Evolutionary conservation across 371 early-diverging fungal species (phyloP), one percentile per base, ranked within the genome.

Genomic region (Mortierella sp.): DNA sequence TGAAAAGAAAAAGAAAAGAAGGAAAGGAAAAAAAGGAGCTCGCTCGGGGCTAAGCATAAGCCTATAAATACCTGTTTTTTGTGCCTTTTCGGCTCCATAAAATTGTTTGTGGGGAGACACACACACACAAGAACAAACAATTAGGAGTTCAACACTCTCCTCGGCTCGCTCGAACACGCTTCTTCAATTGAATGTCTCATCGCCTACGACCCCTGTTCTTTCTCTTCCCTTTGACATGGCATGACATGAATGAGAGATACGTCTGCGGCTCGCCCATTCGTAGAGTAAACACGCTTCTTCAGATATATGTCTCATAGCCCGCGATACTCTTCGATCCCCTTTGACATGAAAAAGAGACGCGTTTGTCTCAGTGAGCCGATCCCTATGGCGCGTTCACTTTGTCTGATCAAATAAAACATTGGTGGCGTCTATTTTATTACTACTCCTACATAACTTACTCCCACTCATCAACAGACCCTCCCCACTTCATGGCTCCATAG

Each of bases 401-500:
- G 40, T 19, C 9, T 45, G 14, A 16, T n/a, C 44, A 24, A 66
- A 39, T 37, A 4, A 39, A 31, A 0, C n/a, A 9, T 55, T 39
- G 44, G 70, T 52, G 39, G 34, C 14, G 19, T 55, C n/a, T 55
- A 13, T 41, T 24, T 55, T 55, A 11, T 66, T 26, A 34, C 52
- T 67, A 31, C 48, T 26, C 37, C 61, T 55, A 26, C 45, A 0
- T 29, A 3, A 3, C 34, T 45, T 39, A 79, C 41, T 77, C 82
- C 82, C 82, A 81, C n/a, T 81, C 82, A 61, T 81, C 82, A 24
- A 81, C 69, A 2, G 72, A 71, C 37, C 82, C 82, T 61, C 82
- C 82, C 82, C 77, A 81, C 45, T 81, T 81, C 82, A 81, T 81
- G 26, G 82, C 66, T 9, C 82, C 82, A 47, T 81, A 81, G 26